Conservation (phyloP, 371 early-diverging fungal species). For the Ordospora colligata region DNA sequence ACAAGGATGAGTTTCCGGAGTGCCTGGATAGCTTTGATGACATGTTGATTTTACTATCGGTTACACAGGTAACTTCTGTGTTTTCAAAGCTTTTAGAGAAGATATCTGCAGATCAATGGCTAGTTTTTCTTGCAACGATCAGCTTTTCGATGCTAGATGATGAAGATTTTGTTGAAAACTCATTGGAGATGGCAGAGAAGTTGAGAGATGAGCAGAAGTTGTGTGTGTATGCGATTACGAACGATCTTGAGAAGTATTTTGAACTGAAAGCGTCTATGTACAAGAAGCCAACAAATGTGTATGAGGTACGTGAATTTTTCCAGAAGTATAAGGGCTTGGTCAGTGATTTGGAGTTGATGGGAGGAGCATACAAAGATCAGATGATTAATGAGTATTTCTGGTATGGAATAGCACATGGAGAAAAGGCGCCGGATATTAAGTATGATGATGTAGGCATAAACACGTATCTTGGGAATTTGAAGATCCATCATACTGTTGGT, state of each 20-base stretch:
- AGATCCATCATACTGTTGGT: background rate
- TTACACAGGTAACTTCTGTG: background rate
- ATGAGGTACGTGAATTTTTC: constrained; percentile 18
- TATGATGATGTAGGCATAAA: constrained; percentile 1
- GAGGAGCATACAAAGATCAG: background rate
- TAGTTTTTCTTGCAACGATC: background rate
- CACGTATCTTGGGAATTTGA: background rate
- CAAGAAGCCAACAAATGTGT: background rate
- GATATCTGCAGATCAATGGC: background rate
- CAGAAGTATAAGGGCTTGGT: background rate
- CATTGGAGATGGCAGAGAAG: background rate
- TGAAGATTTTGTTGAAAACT: background rate
- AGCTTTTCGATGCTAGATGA: background rate
- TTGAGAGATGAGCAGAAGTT: background rate
- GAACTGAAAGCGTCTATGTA: background rate
- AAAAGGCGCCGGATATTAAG: background rate
- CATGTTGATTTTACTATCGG: background rate
- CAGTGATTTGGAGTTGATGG: background rate
- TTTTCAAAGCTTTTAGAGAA: background rate
- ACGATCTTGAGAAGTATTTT: background rate
- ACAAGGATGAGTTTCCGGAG: background rate
- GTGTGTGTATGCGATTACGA: constrained; percentile 2
- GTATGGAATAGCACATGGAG: constrained; percentile 14
- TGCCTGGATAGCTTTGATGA: background rate
- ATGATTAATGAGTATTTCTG: constrained; percentile 27